Base-by-base conservation (phyloP, 2,329 filamentous ascomycete species). In the Cryoendolithus antarcticus region DNA sequence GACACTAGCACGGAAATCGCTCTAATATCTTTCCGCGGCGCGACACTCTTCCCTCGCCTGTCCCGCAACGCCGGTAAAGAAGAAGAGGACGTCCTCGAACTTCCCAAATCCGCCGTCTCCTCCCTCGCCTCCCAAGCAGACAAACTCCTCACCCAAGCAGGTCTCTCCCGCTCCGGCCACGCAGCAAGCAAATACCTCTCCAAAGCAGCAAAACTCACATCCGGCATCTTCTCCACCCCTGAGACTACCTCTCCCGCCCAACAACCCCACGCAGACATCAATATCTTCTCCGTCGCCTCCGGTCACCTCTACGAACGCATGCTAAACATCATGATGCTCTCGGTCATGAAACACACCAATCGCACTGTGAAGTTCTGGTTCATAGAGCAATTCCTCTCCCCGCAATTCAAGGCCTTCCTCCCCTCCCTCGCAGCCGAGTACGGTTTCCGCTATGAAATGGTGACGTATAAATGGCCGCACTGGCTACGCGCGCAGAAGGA, bases 301-400 rank as follows among this genome's bases (percentile, higher is more conserved):
- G 91, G 91, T 2, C 93, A 98, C 57, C 72, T 98, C 10, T 98
- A 98, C 63, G 91, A 98, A 63, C 88, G 91, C 45, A 98, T 98
- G 88, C 74, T 98, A 38, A 94, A 95, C 63, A 98, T 98, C 63
- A 98, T 98, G 91, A 98, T 98, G 83, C 75, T 95, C 9, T 93
- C 84, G 5, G 93, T 98, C 15, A 95, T 96, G 86, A 84, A 84
- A 49, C 81, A 98, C 66, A 98, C 91, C 4, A 82, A 86, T 34
- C 86, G 94, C 59, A 89, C 79, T 1, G 91, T 98, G 62, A 98
- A 98, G 62, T 98, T 98, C 67, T 98, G 91, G 91, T 98, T 98
- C 69, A 95, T 98, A 50, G 91, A 96, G 61, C 93, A 98, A 60
- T 98, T 98, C 63, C 73, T 98, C 10, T 98, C 91, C 0, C 91